phyloP scores from a whole-genome alignment of 495 filamentous ascomycete genomes.

The Penicillium longicatenatum region DNA sequence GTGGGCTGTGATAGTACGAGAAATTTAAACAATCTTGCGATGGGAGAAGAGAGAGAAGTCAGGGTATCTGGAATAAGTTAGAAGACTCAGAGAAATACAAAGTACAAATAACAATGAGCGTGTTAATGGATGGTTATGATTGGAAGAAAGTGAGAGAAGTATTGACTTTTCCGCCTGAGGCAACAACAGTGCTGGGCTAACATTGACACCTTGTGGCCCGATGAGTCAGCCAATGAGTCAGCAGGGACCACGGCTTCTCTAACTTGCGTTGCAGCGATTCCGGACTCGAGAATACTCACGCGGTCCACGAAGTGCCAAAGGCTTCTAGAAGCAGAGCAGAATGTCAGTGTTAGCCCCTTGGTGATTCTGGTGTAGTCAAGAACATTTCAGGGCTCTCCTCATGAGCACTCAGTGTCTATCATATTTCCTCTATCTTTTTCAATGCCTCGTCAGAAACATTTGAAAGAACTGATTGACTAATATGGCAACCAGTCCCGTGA shows the following conservation, averaged over 20 bases:
- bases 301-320: conserved; percentile 50
- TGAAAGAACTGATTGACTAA: conserved; percentile 28
- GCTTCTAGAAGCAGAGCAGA: conserved; percentile 37
- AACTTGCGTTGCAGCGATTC: conserved; percentile 44
- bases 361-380: conserved; percentile 10
- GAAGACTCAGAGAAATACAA: background rate
- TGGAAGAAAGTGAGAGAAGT: background rate
- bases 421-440: background rate
- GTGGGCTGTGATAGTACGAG: too few species aligned
- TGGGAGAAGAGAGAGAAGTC: too few species aligned
- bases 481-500: conserved; percentile 47
- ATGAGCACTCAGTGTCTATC: background rate
- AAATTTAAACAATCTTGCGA: too few species aligned
- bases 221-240: conserved; percentile 20
- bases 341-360: conserved; percentile 26
- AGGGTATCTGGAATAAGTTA: background rate
- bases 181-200: background rate
- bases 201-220: background rate
- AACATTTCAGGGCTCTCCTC: conserved; percentile 7
- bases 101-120: background rate
- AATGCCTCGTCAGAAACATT: background rate
- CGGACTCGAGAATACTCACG: conserved; percentile 54
- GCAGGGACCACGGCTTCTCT: conserved; percentile 34
- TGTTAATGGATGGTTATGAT: background rate
- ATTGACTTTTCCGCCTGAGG: background rate